Percentiles rank a stretch among this genome's conserved stretches.
Evolutionary conservation across 192 early-diverging fungal species (phyloP).

Genomic region (Coemansia aciculifera): DNA sequence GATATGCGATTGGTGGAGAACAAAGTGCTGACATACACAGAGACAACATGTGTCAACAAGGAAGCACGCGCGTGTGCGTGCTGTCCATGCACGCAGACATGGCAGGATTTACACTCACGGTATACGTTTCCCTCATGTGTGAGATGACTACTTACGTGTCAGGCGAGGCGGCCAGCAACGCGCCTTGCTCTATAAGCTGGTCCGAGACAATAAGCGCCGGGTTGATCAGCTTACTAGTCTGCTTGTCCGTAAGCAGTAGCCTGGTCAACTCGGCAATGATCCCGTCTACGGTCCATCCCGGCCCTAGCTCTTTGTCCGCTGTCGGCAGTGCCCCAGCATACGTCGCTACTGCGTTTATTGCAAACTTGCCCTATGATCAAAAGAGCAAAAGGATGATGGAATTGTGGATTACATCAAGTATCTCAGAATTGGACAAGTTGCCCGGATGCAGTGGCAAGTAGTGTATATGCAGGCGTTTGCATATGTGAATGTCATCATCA

Average conservation of each 20-base stretch:
- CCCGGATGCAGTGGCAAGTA: background rate
- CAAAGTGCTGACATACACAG: background rate
- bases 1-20: background rate
- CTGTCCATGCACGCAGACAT: constrained; percentile 3
- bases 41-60: background rate
- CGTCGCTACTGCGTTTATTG: constrained; percentile 46
- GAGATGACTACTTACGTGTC: constrained; percentile 22
- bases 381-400: too few species aligned
- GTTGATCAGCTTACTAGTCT: constrained; percentile 50
- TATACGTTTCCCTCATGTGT: background rate
- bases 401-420: background rate
- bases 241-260: constrained; percentile 45
- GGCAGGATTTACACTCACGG: background rate
- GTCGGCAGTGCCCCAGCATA: constrained; percentile 36
- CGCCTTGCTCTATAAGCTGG: constrained; percentile 50
- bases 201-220: constrained; percentile 51
- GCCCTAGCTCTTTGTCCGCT: constrained; percentile 5
- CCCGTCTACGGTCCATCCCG: constrained; percentile 37
- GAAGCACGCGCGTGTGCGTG: background rate
- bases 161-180: constrained; percentile 28
- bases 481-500: background rate
- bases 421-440: background rate
- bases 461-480: background rate
- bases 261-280: constrained; percentile 44
- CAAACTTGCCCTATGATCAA: constrained; percentile 42